phyloP scores from a whole-genome alignment of 169 alveolate species.

The Cryptosporidium viatorum region DNA sequence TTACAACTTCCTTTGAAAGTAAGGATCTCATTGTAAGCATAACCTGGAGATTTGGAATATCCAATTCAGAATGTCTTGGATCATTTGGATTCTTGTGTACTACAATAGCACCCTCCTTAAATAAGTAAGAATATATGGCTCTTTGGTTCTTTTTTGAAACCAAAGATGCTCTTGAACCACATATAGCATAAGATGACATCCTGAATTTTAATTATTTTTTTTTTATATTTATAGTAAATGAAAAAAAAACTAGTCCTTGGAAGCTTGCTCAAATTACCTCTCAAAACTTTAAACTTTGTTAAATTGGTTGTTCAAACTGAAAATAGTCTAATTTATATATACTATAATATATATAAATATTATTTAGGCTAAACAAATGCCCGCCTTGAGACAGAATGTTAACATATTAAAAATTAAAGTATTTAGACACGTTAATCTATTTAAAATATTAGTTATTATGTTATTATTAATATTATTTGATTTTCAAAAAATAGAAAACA shows the following conservation, averaged over 20 bases:
- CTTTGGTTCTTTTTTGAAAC: conserved; percentile 73
- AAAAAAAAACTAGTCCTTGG: background rate
- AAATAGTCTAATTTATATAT: background rate
- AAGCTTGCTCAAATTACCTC: background rate
- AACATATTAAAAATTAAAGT: background rate
- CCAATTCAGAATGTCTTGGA: conserved; percentile 86
- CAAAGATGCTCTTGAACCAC: conserved; percentile 76
- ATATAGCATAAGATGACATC: conserved; percentile 71
- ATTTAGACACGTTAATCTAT: background rate
- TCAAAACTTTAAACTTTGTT: background rate
- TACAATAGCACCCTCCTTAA: conserved; percentile 88
- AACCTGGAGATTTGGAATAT: conserved; percentile 91
- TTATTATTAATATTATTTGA: too few relatives aligned
- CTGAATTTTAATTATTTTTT: conserved; percentile 16
- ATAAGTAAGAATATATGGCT: conserved; percentile 63
- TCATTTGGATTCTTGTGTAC: conserved; percentile 88
- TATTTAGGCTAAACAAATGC: background rate
- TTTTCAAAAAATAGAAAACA: too few relatives aligned
- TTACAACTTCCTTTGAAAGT: conserved; percentile 88
- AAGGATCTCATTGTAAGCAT: conserved; percentile 90
- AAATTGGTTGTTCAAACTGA: background rate
- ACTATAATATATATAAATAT: background rate
- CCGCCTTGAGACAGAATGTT: conserved; percentile 18
- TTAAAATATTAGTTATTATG: too few relatives aligned
- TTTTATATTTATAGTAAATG: background rate